Base-by-base conservation (phyloP, 1,139 yeast species). In the Pichia sp. region DNA sequence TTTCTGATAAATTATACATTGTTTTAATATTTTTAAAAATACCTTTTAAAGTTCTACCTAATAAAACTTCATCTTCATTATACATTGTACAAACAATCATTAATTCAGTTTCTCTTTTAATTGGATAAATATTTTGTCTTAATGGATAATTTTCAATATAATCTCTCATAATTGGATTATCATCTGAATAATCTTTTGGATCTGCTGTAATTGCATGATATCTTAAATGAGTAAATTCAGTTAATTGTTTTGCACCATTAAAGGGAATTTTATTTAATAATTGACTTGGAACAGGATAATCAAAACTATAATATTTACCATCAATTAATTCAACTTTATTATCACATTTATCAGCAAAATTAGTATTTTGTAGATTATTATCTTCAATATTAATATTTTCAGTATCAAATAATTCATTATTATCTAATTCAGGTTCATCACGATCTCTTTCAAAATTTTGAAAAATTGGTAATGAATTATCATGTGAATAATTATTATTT, bases 191-290 rank as follows among this genome's bases (percentile, higher is more conserved):
- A 56, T 81, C 79, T 25, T 79, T 74, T 0, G 94, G 90, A 46
- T 88, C 92, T 58, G 89, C 81, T 1, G 95, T 86, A 38, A 83
- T 86, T 0, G 90, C 95, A 39, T 87, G 81, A 66, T 86, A 86
- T 53, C 95, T 71, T 78, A 86, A 73, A 58, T 81, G 82, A 1
- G 84, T 73, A 72, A 85, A 85, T 66, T 86, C 95, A 44, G 87
- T 74, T 47, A 73, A 74, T 44, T 58, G 50, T 34, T 71, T 76
- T 10, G 74, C 71, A 54, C 75, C 72, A 48, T 71, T 71, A 65
- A 73, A 70, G 47, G 78, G 72, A 55, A 78, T 76, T 46, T 78
- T 78, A 41, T 73, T 71, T 35, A 80, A 66, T 43, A 85, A 70
- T 44, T 79, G 72, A 44, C 72, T 66, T 2, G 90, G 83, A 7